Base-by-base conservation (phyloP, 176 grass and related monocot species). In the Alopecurus myosuroides region DNA sequence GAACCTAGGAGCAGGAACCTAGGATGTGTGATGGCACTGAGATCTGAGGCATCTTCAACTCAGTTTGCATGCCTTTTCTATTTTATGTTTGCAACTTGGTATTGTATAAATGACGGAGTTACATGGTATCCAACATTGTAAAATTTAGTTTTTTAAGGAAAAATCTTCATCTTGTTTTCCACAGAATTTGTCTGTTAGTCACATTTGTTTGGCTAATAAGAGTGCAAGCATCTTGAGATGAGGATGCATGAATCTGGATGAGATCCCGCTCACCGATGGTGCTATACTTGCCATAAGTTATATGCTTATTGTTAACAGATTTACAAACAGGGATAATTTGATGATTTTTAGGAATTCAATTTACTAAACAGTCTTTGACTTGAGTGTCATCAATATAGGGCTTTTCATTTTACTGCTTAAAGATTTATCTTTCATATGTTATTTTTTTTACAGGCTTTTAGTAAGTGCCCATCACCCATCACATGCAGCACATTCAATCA, bases 401-500 rank as follows among this genome's bases (percentile, higher is more conserved):
- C 19, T 72, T 65, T 29, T 67, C 1, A n/a, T 23, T 63, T 33
- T 31, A 42, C 6, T 52, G 2, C 37, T 77, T 86, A 42, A 82
- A 65, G 10, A 37, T 86, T 30, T 65, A 37, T 80, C 20, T 82
- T 66, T 90, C 5, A 78, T 55, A n/a, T 75, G 15, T 23, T 51
- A n/a, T 9, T 73, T 88, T 85, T 70, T 86, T 77, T 86, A 55
- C 82, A 98, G 90, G 92, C 85, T 86, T 94, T 95, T 82, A 67
- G 34, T 26, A 98, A 90, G 89, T 95, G 95, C 50, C 89, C 90
- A 52, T 69, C 75, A 85, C 91, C 95, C 79, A 92, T 98, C 64
- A 92, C 95, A 26, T 98, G 92, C 92, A 91, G 92, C 81, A 69
- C 92, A 69, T 98, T 95, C 88, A 98, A 95, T 88, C 88, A 92